Conservation (phyloP, 345 rosid genomes). For the Rubroshorea leprosula region DNA sequence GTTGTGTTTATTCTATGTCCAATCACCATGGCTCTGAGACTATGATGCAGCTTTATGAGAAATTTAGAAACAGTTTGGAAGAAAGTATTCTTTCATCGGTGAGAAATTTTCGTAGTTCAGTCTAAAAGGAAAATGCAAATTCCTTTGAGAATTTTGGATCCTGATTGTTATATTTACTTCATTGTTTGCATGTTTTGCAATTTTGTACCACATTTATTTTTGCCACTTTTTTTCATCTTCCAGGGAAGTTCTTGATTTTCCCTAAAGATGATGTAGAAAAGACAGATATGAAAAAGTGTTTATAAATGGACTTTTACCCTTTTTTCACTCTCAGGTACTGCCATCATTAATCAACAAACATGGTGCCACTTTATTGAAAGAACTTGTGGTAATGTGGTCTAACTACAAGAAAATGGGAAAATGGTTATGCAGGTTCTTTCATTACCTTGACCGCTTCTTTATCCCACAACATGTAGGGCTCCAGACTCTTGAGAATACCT, state of each 20-base stretch:
- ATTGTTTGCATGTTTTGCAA: neutral
- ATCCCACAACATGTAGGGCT: slow-evolving; percentile 6
- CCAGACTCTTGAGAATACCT: slow-evolving; percentile 11
- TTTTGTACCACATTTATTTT: neutral
- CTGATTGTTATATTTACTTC: neutral
- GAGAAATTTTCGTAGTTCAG: slow-evolving; percentile 1
- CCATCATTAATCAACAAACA: slow-evolving; percentile 16
- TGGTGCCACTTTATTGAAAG: slow-evolving; percentile 22
- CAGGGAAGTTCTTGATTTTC: slow-evolving; percentile 1
- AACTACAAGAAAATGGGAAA: slow-evolving; percentile 28
- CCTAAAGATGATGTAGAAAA: neutral
- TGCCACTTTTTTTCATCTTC: neutral
- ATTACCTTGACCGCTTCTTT: slow-evolving; percentile 24
- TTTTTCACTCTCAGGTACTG: slow-evolving; percentile 13
- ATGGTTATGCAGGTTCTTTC: slow-evolving; percentile 29
- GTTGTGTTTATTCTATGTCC: slow-evolving; percentile 26
- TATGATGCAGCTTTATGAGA: slow-evolving; percentile 17
- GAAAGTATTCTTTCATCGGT: slow-evolving; percentile 21
- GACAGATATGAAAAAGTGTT: neutral
- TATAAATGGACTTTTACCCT: slow-evolving; percentile 1
- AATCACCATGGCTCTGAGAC: slow-evolving; percentile 15
- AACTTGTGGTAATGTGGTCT: slow-evolving; percentile 24
- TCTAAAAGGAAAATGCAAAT: neutral
- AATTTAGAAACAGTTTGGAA: slow-evolving; percentile 22
- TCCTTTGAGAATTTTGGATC: neutral